Percentiles rank a stretch among this genome's conserved stretches.
phyloP scores from a whole-genome alignment of 306 rosid genomes.

The Prunus fruticosa region DNA sequence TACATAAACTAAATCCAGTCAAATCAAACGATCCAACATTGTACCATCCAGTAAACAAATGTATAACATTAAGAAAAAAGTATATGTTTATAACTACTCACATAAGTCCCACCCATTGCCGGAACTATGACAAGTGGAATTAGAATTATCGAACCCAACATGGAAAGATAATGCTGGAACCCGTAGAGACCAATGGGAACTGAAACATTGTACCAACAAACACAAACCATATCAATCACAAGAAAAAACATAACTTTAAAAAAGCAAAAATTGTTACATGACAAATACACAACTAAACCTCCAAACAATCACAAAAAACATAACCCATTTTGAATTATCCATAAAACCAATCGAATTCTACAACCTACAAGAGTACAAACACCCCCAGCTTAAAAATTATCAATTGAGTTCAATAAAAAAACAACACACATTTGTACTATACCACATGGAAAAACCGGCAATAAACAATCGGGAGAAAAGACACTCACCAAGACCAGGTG shows the following conservation, averaged over 20 bases:
- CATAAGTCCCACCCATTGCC: slow-evolving; percentile 98
- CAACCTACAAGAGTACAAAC: not conserved
- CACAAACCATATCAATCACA: slow-evolving; percentile 18
- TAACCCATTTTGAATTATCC: not conserved
- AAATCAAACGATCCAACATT: slow-evolving; percentile 37
- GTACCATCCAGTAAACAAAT: slow-evolving; percentile 6
- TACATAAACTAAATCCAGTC: slow-evolving; percentile 55
- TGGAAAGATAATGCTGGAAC: slow-evolving; percentile 82
- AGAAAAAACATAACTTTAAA: not conserved
- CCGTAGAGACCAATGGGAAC: slow-evolving; percentile 89
- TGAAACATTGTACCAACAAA: slow-evolving; percentile 23
- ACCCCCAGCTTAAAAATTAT: not conserved
- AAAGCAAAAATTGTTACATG: not conserved
- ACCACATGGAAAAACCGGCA: not conserved
- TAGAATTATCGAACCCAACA: slow-evolving; percentile 85
- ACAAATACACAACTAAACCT: not conserved
- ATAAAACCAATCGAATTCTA: not conserved
- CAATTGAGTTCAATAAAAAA: not conserved
- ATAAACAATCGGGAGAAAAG: not conserved
- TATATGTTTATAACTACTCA: slow-evolving; percentile 38
- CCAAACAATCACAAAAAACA: slow-evolving; percentile 1
- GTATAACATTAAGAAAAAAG: not conserved
- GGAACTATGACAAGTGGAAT: slow-evolving; percentile 91
- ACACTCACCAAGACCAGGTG: slow-evolving; percentile 82
- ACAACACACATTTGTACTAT: not conserved